Percentiles rank a stretch among this genome's conserved stretches.
These are phyloP conservation scores for Sungouiella thailandica DNA, from an alignment of 805 yeast genomes.

Conservation along the genomic window DNA sequence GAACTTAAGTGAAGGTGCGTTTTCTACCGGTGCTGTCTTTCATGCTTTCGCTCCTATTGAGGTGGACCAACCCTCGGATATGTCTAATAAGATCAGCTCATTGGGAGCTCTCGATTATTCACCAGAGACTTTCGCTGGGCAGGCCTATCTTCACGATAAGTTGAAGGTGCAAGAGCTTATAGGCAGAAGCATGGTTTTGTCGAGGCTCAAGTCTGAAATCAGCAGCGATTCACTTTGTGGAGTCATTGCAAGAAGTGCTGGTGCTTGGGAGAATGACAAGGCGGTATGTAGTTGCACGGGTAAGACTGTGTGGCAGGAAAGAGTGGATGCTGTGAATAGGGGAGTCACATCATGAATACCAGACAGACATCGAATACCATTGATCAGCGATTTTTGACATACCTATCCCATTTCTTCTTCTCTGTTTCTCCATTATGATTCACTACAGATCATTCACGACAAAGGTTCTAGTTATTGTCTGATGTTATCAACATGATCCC, in stretches of 20 bases:
- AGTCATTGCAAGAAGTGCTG: conserved; percentile 93
- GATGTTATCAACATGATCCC: no score
- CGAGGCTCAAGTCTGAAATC: conserved; percentile 34
- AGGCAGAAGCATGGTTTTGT: conserved; percentile 61
- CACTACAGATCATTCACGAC: no score
- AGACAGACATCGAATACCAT: no score
- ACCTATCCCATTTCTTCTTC: no score
- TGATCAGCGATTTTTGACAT: no score
- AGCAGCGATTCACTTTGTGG: conserved; percentile 58
- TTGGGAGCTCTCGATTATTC: conserved; percentile 27
- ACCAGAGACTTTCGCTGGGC: conserved; percentile 25
- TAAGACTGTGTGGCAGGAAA: conserved; percentile 93
- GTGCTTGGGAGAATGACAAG: conserved; percentile 94
- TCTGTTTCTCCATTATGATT: no score
- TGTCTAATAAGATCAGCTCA: conserved; percentile 26
- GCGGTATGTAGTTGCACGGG: conserved; percentile 93
- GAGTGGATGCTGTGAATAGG: conserved; percentile 63
- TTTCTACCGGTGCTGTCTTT: conserved; percentile 54
- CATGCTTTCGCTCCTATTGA: conserved; percentile 41
- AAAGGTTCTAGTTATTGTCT: no score
- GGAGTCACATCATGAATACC: conserved; percentile 45
- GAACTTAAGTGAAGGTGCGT: conserved; percentile 68
- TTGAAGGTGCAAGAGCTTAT: conserved; percentile 55
- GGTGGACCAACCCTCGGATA: conserved; percentile 21
- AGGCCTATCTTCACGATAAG: conserved; percentile 36